A percentile compares a stretch with the other conserved stretches of the same genome.
These are phyloP conservation scores for Boletus sp. DNA, from an alignment of 1,284 basidiomycete species.

Conservation along the genomic window DNA sequence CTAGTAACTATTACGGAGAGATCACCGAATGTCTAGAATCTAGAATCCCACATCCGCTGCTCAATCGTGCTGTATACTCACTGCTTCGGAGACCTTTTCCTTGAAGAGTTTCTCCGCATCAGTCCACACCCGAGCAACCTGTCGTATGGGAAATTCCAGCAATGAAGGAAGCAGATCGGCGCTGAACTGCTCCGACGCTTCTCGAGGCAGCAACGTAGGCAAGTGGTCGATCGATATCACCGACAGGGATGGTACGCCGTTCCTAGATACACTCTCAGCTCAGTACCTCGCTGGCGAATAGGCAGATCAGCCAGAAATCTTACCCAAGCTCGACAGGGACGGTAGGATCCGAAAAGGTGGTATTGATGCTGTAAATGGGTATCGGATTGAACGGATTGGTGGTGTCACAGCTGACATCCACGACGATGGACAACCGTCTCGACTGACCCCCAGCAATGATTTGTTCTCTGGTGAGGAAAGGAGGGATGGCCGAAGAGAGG, in stretches of 20 bases:
- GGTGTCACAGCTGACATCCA: conserved; percentile 99
- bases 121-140: conserved; percentile 77
- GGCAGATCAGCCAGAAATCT: conserved; percentile 31
- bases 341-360: conserved; percentile 92
- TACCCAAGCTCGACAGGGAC: conserved; percentile 81
- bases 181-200: conserved; percentile 97
- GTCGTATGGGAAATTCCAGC: conserved; percentile 69
- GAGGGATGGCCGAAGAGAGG: conserved; percentile 83
- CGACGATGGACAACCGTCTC: conserved; percentile 79
- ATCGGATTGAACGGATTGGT: conserved; percentile 99
- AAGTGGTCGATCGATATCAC: conserved; percentile 98
- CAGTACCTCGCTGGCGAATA: conserved; percentile 1
- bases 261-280: conserved; percentile 36
- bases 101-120: conserved; percentile 87
- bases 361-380: conserved; percentile 94
- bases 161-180: conserved; percentile 85
- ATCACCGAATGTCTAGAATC: background rate
- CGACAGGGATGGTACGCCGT: conserved; percentile 63
- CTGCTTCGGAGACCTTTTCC: conserved; percentile 70
- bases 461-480: conserved; percentile 78
- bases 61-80: conserved; percentile 6
- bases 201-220: conserved; percentile 92
- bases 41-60: background rate
- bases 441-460: conserved; percentile 68
- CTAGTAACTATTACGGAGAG: too few species aligned